Evolutionary conservation across 805 yeast genomes (phyloP).

Genomic region (Saccharomyces cerevisiae): DNA sequence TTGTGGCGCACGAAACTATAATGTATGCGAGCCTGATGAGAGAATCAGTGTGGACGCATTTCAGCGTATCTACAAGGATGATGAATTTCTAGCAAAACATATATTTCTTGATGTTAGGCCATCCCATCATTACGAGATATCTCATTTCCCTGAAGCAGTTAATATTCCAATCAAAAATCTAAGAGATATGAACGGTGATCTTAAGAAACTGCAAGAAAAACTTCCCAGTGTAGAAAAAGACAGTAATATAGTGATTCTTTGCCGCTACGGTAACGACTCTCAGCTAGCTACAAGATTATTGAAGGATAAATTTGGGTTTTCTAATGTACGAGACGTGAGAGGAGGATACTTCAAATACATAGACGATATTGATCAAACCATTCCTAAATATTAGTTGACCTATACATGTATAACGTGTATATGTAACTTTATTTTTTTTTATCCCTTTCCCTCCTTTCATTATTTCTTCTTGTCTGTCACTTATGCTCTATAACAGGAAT

Average conservation of each 20-base stretch:
- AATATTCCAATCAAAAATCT: slow-evolving; percentile 56
- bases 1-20: slow-evolving; percentile 55
- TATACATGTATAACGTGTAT: neutral
- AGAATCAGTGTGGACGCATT: slow-evolving; percentile 39
- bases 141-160: slow-evolving; percentile 47
- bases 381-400: slow-evolving; percentile 51
- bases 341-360: slow-evolving; percentile 79
- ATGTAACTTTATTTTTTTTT: neutral
- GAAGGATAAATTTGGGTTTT: slow-evolving; percentile 41
- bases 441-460: neutral
- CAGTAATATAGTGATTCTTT: slow-evolving; percentile 49
- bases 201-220: slow-evolving; percentile 12
- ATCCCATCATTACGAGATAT: slow-evolving; percentile 61
- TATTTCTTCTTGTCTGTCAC: neutral
- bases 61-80: slow-evolving; percentile 24
- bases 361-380: slow-evolving; percentile 43
- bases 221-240: slow-evolving; percentile 21
- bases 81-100: slow-evolving; percentile 11
- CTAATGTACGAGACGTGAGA: slow-evolving; percentile 51
- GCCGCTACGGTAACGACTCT: slow-evolving; percentile 89
- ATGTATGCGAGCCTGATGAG: slow-evolving; percentile 37
- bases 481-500: neutral
- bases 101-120: slow-evolving; percentile 74
- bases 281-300: slow-evolving; percentile 60
- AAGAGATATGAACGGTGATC: slow-evolving; percentile 26